A percentile compares a stretch with the other conserved stretches of the same genome.
Conservation (phyloP, 1,284 basidiomycete species). For the Ceratobasidium sp. region DNA sequence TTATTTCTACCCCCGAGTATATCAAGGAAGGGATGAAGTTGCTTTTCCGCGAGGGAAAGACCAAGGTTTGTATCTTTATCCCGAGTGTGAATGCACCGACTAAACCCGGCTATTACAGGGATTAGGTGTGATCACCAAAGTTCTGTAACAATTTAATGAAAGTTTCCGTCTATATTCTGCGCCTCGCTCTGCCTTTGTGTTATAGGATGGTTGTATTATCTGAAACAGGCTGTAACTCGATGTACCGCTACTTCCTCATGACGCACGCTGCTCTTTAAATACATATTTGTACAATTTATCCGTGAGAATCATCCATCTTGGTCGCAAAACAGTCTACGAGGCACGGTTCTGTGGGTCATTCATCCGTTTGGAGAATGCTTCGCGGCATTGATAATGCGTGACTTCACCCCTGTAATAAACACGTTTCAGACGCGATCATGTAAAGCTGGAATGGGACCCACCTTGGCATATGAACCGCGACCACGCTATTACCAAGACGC, state of each 20-base stretch:
- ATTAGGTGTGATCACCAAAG: conserved; percentile 47
- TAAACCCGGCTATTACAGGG: conserved; percentile 38
- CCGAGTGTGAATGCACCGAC: no score
- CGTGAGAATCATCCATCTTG: not conserved
- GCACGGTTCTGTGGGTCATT: conserved; percentile 44
- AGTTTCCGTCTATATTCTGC: not conserved
- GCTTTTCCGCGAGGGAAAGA: conserved; percentile 90
- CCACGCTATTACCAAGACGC: conserved; percentile 90
- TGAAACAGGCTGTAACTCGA: conserved; percentile 4
- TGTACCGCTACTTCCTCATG: conserved; percentile 2
- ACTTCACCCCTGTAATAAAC: conserved; percentile 75
- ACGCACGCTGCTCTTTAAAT: not conserved
- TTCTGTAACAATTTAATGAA: conserved; percentile 42
- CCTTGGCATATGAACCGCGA: conserved; percentile 90
- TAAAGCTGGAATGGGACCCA: conserved; percentile 49
- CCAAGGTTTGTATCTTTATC: conserved; percentile 64
- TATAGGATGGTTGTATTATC: conserved; percentile 6
- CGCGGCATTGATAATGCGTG: conserved; percentile 92
- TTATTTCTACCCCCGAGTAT: conserved; percentile 88
- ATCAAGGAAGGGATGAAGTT: conserved; percentile 92
- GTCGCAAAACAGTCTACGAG: conserved; percentile 28
- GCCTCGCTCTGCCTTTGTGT: not conserved
- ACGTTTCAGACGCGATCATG: conserved; percentile 33
- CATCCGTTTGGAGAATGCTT: conserved; percentile 65
- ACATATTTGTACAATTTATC: not conserved